Base-by-base conservation (phyloP, 208 protist species). In the Crithidia fasciculata region DNA sequence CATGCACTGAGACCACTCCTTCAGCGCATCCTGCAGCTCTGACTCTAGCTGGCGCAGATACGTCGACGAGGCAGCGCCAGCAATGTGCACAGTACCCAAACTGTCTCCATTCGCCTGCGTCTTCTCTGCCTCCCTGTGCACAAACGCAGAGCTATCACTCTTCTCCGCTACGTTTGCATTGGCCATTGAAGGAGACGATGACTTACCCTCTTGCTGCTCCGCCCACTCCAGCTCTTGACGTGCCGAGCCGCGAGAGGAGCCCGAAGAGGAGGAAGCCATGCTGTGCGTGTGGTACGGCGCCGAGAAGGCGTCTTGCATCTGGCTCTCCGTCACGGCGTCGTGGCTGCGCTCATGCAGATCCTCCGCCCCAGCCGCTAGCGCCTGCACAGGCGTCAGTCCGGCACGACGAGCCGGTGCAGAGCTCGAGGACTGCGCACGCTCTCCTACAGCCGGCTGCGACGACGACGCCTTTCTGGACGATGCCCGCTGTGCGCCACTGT, bases 11-110 rank as follows among this genome's bases (percentile, higher is more conserved):
- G 72, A 54, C 67, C 75, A 81, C 8, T 62, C 60, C 12, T 50
- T 56, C 70, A 84, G 44, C 15, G 73, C 74, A n/a, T 60, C 65
- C n/a, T 78, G 52, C 53, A 85, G 41, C 71, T 85, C 81, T 13
- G 50, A 45, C 66, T 85, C 80, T 9, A 85, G 44, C 37, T 66
- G 71, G 8, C 62, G 66, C 61, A 79, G 62, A 44, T 71, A 78
- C n/a, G 59, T 28, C 39, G 73, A 71, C 12, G 73, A 72, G 9
- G 73, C 59, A 1, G 73, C 53, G 37, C 50, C 66, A 13, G 66
- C 73, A 15, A 78, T 68, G 64, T 63, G 64, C 8, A 72, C 37
- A 0, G 72, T 58, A 56, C 13, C 55, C 10, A 47, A 9, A 8
- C 41, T 40, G 43, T 49, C 43, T 0, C 2, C 39, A 15, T 10